These are phyloP conservation scores for Solanum bulbocastanum DNA, from an alignment of 257 asterid genomes.

Conservation along the genomic window DNA sequence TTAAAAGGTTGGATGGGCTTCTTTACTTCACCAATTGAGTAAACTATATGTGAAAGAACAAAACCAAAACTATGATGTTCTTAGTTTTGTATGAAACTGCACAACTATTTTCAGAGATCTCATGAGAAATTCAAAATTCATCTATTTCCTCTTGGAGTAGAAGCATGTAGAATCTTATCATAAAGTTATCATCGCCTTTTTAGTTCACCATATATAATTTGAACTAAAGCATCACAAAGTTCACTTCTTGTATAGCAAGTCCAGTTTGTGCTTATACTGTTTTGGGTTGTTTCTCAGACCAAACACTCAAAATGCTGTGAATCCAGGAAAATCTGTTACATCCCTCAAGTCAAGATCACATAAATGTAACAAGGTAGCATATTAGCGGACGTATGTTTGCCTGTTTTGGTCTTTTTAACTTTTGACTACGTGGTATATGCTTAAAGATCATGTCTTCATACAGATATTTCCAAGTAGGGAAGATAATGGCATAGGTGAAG, in stretches of 20 bases:
- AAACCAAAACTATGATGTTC: background rate
- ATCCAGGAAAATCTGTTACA: slow-evolving; percentile 15
- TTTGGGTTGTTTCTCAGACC: slow-evolving; percentile 18
- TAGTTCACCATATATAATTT: background rate
- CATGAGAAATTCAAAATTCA: background rate
- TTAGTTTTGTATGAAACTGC: background rate
- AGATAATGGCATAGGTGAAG: slow-evolving; percentile 7
- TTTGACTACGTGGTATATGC: background rate
- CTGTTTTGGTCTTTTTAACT: background rate
- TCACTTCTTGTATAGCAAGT: background rate
- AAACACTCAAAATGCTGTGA: slow-evolving; percentile 8
- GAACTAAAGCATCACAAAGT: background rate
- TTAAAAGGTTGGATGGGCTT: slow-evolving; percentile 22
- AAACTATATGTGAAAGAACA: background rate
- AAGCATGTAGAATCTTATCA: background rate
- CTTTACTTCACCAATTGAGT: background rate
- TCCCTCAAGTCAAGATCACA: slow-evolving; percentile 5
- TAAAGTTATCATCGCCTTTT: background rate
- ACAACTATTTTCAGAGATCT: background rate
- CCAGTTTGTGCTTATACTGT: background rate
- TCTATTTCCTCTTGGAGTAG: background rate
- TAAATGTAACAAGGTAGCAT: slow-evolving; percentile 19
- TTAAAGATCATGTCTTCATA: background rate
- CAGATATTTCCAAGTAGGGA: slow-evolving; percentile 26
- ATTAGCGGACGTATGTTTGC: background rate